A percentile compares a stretch with the other conserved stretches of the same genome.
These are phyloP conservation scores for Lactifluus echinatus DNA, from an alignment of 768 basidiomycete genomes.

Conservation along the genomic window DNA sequence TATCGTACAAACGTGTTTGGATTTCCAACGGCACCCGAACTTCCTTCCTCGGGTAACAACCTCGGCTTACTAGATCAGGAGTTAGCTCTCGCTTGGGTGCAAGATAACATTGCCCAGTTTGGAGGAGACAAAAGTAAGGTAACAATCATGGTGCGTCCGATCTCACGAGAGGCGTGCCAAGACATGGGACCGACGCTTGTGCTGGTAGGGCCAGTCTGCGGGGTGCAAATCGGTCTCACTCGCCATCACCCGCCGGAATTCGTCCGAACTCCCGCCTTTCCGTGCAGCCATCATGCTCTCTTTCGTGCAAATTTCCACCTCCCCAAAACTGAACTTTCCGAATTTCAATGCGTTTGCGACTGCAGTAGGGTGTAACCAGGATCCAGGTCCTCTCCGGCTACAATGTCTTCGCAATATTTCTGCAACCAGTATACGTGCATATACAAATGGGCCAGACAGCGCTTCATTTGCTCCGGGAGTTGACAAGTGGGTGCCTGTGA, in stretches of 20 bases:
- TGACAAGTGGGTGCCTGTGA: conserved; percentile 2
- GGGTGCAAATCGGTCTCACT: neutral
- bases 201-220: conserved; percentile 6
- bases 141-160: conserved; percentile 23
- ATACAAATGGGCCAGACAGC: conserved; percentile 6
- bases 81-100: neutral
- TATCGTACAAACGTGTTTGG: conserved; percentile 11
- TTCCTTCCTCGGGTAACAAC: neutral
- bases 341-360: conserved; percentile 1
- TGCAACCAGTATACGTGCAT: conserved; percentile 18
- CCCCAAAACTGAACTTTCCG: neutral
- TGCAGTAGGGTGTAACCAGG: conserved; percentile 18
- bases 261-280: neutral
- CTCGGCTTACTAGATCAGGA: neutral
- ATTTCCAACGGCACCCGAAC: conserved; percentile 2
- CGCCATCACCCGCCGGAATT: neutral
- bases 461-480: neutral
- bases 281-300: conserved; percentile 8
- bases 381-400: conserved; percentile 19
- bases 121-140: conserved; percentile 46
- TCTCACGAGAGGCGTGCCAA: conserved; percentile 7
- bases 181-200: neutral
- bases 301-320: neutral
- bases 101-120: conserved; percentile 44
- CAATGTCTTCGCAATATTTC: conserved; percentile 22